A percentile compares a stretch with the other conserved stretches of the same genome.
phyloP scores from a whole-genome alignment of 2,329 filamentous ascomycete species.

The Aspergillus sp. region DNA sequence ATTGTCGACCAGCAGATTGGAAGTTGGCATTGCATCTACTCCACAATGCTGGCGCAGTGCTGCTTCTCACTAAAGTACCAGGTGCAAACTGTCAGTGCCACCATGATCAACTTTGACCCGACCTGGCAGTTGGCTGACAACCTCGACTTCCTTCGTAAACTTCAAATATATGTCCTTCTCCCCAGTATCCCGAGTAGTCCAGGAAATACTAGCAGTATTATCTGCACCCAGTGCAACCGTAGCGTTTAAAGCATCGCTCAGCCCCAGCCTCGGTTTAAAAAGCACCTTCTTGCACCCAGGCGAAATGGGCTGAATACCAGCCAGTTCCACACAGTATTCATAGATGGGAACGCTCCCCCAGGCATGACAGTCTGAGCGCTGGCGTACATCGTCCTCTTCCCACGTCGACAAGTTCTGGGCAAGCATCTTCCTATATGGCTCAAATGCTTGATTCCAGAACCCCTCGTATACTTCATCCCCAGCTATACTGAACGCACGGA shows the following conservation, averaged over 20 bases:
- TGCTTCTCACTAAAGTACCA: background rate
- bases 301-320: conserved; percentile 18
- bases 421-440: conserved; percentile 42
- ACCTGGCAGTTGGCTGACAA: conserved; percentile 21
- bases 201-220: conserved; percentile 23
- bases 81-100: conserved; percentile 3
- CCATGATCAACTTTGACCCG: conserved; percentile 15
- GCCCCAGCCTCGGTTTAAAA: conserved; percentile 21
- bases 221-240: conserved; percentile 22
- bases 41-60: too few species aligned
- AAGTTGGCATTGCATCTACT: too few species aligned
- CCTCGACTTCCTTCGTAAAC: conserved; percentile 18
- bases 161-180: conserved; percentile 17
- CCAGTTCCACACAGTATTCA: conserved; percentile 42
- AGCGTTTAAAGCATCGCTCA: conserved; percentile 15
- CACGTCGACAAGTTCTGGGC: conserved; percentile 42
- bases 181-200: conserved; percentile 4
- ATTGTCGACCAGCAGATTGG: too few species aligned
- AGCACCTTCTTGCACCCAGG: conserved; percentile 17
- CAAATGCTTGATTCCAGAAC: conserved; percentile 31
- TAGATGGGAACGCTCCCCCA: conserved; percentile 47
- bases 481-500: conserved; percentile 38
- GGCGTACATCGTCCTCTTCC: conserved; percentile 45
- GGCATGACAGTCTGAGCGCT: conserved; percentile 47
- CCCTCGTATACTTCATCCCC: conserved; percentile 34